Evolutionary conservation across 495 filamentous ascomycete species (phyloP), one percentile per base, ranked within the genome.

Genomic region (Letharia columbiana): DNA sequence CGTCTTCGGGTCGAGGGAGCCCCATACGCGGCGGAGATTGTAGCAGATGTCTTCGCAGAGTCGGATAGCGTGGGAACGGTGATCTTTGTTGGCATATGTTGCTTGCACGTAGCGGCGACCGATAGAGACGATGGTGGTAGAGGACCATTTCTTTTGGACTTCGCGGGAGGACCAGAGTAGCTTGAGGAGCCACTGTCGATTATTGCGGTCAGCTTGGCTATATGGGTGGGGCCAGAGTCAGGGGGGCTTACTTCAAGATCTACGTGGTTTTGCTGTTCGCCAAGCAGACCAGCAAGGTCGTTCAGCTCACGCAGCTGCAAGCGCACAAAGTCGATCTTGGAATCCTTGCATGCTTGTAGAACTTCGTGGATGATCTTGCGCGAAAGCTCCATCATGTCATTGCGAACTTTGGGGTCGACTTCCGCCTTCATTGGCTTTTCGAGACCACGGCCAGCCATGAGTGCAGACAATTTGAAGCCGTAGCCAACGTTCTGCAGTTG

Each of bases 41-140:
- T 88, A 87, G 73, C 81, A 84, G 67, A 88, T 84, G 69, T 81
- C 81, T 60, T 84, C 81, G 71, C 81, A 81, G 0, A 88, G 77
- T 28, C 80, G 78, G 65, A 83, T 82, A 31, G 84, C 82, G 5
- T 74, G 74, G 15, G 73, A 66, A 39, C 66, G 50, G 64, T 75
- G 72, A 20, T 73, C 74, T 62, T 76, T 70, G 28, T 77, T 77
- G 31, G 78, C 80, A 69, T 82, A 83, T 45, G 81, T 81, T 0
- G 82, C 82, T 71, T 87, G 80, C 35, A 86, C 81, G 40, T 86
- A 77, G 10, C 81, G 76, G n/a, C 79, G 77, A 4, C 84, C 84
- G 50, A 87, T 81, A 68, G 75, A 77, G 17, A 87, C 77, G 37
- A 87, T 82, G 2, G 78, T 78, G 12, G 74, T 73, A 2, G 78